Evolutionary conservation across 176 grass and related monocot species (phyloP).

Genomic region (Aegilops sharonensis): DNA sequence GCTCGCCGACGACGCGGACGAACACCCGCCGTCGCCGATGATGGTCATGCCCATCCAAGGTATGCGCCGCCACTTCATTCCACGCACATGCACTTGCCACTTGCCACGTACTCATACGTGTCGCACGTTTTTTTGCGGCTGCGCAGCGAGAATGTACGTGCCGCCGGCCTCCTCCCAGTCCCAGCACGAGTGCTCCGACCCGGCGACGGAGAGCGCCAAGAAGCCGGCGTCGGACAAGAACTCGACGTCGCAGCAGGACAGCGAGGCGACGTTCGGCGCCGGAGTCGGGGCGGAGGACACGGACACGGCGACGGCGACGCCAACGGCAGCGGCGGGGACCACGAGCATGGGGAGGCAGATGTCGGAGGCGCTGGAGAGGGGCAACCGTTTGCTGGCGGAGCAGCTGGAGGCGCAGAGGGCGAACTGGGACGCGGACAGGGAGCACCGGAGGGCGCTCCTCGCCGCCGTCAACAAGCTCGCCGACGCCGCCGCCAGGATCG

Average conservation of each 20-base stretch:
- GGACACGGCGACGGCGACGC: not conserved
- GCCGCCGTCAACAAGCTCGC: constrained; percentile 37
- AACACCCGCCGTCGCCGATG: constrained; percentile 22
- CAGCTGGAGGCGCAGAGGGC: constrained; percentile 52
- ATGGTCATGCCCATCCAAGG: constrained; percentile 64
- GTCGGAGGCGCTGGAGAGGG: constrained; percentile 44
- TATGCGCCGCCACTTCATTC: not conserved
- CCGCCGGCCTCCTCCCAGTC: constrained; percentile 46
- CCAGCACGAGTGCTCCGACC: constrained; percentile 44
- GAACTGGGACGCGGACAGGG: constrained; percentile 29
- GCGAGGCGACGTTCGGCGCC: constrained; percentile 43
- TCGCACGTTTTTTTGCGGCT: not conserved
- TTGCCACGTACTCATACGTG: not conserved
- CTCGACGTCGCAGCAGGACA: constrained; percentile 52
- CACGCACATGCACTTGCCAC: not conserved
- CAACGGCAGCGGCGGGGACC: constrained; percentile 6
- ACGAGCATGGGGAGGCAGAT: constrained; percentile 38
- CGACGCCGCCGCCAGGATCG: constrained; percentile 48
- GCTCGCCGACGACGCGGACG: constrained; percentile 18
- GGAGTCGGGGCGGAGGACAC: constrained; percentile 17
- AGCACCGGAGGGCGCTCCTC: constrained; percentile 42
- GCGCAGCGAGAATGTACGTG: constrained; percentile 51
- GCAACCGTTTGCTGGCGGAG: constrained; percentile 35
- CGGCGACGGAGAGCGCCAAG: constrained; percentile 39
- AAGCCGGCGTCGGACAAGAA: constrained; percentile 51